phyloP scores from a whole-genome alignment of 768 basidiomycete species.

The Macrolepiota fuliginosa region DNA sequence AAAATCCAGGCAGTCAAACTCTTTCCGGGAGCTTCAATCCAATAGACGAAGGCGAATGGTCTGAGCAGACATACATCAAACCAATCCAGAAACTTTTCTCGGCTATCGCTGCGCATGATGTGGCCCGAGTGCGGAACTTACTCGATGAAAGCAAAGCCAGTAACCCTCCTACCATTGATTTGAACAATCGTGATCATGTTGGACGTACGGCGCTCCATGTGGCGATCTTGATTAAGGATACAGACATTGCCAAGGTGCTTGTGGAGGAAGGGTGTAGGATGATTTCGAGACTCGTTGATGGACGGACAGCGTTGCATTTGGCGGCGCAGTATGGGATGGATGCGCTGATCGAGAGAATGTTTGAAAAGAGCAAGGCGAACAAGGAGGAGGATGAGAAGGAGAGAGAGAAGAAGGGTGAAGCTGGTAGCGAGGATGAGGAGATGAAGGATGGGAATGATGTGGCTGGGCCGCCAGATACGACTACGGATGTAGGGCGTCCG shows the following conservation, averaged over 20 bases:
- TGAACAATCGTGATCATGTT: slow-evolving; percentile 58
- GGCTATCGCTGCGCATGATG: slow-evolving; percentile 48
- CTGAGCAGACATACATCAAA: slow-evolving; percentile 57
- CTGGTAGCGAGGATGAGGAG: slow-evolving; percentile 18
- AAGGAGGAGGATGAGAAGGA: slow-evolving; percentile 24
- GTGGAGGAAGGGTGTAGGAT: slow-evolving; percentile 57
- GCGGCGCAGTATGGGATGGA: slow-evolving; percentile 48
- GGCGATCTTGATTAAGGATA: slow-evolving; percentile 45
- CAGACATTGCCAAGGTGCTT: slow-evolving; percentile 46
- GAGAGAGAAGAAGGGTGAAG: slow-evolving; percentile 18
- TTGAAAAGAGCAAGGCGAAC: slow-evolving; percentile 46
- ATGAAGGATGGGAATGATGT: slow-evolving; percentile 21
- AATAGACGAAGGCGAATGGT: slow-evolving; percentile 67
- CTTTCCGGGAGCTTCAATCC: slow-evolving; percentile 66
- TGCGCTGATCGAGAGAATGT: slow-evolving; percentile 43
- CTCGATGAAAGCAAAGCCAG: slow-evolving; percentile 35
- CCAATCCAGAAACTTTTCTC: slow-evolving; percentile 52
- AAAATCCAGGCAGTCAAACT: slow-evolving; percentile 59
- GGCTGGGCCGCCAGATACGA: slow-evolving; percentile 13
- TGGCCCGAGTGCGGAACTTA: slow-evolving; percentile 26
- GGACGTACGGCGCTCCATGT: slow-evolving; percentile 61
- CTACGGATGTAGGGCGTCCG: slow-evolving; percentile 25
- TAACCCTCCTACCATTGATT: slow-evolving; percentile 26
- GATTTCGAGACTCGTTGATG: slow-evolving; percentile 54
- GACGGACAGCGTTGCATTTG: slow-evolving; percentile 52